Percentiles rank a stretch among this genome's conserved stretches.
phyloP scores from a whole-genome alignment of 2,329 filamentous ascomycete species.

The Fusarium sp. region DNA sequence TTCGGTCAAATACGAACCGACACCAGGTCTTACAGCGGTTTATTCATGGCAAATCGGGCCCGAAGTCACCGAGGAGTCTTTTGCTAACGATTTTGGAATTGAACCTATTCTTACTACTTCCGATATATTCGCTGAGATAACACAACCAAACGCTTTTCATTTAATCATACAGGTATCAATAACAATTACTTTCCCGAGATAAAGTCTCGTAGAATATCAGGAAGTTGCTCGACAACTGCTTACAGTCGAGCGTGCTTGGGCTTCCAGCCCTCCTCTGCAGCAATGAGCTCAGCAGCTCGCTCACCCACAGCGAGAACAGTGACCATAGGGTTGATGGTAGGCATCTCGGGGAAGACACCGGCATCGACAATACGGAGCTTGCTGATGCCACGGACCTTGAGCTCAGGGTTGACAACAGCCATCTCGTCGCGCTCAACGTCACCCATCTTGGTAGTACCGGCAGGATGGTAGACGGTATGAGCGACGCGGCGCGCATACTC shows the following conservation, averaged over 20 bases:
- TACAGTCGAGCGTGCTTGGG: conserved; percentile 51
- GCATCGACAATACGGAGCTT: conserved; percentile 86
- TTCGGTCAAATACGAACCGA: conserved; percentile 21
- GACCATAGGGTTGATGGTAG: conserved; percentile 90
- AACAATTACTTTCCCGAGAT: conserved; percentile 18
- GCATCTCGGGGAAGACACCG: conserved; percentile 89
- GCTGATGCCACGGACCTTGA: conserved; percentile 79
- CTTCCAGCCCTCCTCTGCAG: conserved; percentile 71
- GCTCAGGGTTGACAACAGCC: conserved; percentile 82
- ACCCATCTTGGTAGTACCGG: conserved; percentile 92
- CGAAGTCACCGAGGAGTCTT: conserved; percentile 16
- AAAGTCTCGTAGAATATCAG: conserved; percentile 7
- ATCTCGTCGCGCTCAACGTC: conserved; percentile 74
- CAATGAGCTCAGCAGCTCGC: conserved; percentile 84
- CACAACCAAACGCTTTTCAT: conserved; percentile 39
- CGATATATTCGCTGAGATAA: conserved; percentile 24
- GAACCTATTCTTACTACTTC: conserved; percentile 23
- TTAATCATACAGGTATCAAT: conserved; percentile 36
- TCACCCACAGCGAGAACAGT: conserved; percentile 88
- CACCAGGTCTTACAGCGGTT: conserved; percentile 2
- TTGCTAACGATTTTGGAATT: conserved; percentile 4
- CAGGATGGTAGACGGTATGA: conserved; percentile 92
- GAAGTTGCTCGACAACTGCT: conserved; percentile 2
- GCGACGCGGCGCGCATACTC: conserved; percentile 85
- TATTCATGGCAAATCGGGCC: conserved; percentile 27